Evolutionary conservation across 805 yeast genomes (phyloP), one percentile per base, ranked within the genome.

Genomic region (Yamadazyma takamatsuzukensis): DNA sequence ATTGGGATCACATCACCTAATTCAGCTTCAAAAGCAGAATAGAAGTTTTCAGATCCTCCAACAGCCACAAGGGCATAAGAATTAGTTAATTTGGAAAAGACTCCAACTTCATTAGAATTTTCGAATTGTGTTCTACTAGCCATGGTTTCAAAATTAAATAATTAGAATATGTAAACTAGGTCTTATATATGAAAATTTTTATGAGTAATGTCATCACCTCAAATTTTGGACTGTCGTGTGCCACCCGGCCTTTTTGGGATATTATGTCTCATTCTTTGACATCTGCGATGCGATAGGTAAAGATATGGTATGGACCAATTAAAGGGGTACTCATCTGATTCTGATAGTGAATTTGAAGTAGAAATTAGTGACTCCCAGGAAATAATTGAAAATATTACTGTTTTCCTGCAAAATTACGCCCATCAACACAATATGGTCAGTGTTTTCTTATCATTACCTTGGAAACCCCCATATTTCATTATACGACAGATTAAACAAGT

Each of bases 21-120:
- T 64, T 93, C 96, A 33, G 96, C 96, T 71, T 93, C 98, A 57
- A 93, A 90, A 18, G 97, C 95, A 36, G 97, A 88, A 61, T 82
- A 84, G 48, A 74, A 74, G 56, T 74, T 72, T 53, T 73, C 82
- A 27, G 97, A 88, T 18, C 97, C 98, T 41, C 98, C 97, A 35
- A 93, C 87, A 5, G 98, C 95, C 36, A 90, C 97, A 49, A 93
- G 72, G 57, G 95, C 85, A 74, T 93, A 93, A 18, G 96, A 82
- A 74, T 93, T 93, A 52, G 99, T 93, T 51, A 93, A 74, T 60
- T 87, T 93, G 64, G 96, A 73, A 54, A 89, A 89, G 36, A 89
- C 97, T 56, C 97, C 97, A 46, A 89, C 87, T 61, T 66, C 71
- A 48, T 67, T 67, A 34, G 71, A 65, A 53, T 65, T 66, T 56